phyloP scores from a whole-genome alignment of 805 yeast genomes.

The Candida xyloterini region DNA sequence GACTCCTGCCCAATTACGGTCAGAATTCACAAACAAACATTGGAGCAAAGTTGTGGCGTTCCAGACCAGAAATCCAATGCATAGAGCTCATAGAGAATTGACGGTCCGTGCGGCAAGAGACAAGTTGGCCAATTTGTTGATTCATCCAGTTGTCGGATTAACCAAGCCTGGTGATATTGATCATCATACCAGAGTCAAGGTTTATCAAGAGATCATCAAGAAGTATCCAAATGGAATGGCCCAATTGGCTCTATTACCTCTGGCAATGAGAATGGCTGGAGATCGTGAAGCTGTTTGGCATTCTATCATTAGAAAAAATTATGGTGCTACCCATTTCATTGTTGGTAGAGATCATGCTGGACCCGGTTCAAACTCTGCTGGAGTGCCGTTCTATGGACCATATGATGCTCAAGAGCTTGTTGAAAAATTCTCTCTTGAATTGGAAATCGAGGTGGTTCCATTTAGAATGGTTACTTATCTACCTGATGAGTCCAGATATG shows the following conservation, averaged over 20 bases:
- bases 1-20: slow-evolving; percentile 87
- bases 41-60: slow-evolving; percentile 93
- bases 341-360: slow-evolving; percentile 99
- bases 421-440: slow-evolving; percentile 68
- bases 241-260: slow-evolving; percentile 77
- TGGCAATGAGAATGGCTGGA: slow-evolving; percentile 99
- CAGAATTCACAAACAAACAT: slow-evolving; percentile 74
- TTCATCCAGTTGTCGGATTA: slow-evolving; percentile 95
- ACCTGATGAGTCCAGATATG: slow-evolving; percentile 92
- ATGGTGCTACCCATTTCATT: slow-evolving; percentile 95
- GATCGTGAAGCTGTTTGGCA: slow-evolving; percentile 99
- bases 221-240: slow-evolving; percentile 95
- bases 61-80: slow-evolving; percentile 99
- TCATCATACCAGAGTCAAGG: slow-evolving; percentile 95
- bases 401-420: slow-evolving; percentile 94
- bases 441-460: slow-evolving; percentile 88
- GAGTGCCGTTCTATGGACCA: slow-evolving; percentile 94
- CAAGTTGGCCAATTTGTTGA: slow-evolving; percentile 79
- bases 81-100: slow-evolving; percentile 94
- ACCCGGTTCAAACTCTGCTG: slow-evolving; percentile 84
- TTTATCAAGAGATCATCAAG: slow-evolving; percentile 86
- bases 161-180: slow-evolving; percentile 98
- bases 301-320: slow-evolving; percentile 92
- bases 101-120: slow-evolving; percentile 97
- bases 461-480: slow-evolving; percentile 95